Conservation (phyloP, 2,329 filamentous ascomycete species). For the Colletotrichum tabaci region DNA sequence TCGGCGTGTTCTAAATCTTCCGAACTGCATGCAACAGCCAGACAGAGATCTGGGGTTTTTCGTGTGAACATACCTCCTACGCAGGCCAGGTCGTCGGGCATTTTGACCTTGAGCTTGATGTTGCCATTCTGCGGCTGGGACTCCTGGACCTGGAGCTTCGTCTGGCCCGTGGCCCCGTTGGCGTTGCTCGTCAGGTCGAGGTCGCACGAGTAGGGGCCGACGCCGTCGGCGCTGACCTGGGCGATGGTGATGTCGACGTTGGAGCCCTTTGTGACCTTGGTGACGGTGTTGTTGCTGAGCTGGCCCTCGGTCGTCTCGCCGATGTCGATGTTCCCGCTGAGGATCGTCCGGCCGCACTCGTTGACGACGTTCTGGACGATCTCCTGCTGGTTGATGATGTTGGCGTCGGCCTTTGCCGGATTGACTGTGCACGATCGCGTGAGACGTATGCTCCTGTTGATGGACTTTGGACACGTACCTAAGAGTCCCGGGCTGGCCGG, state of each 20-base stretch:
- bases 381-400: conserved; percentile 73
- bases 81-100: conserved; percentile 66
- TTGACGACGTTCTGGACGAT: conserved; percentile 67
- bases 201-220: conserved; percentile 69
- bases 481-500: conserved; percentile 64
- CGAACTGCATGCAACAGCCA: too few relatives aligned
- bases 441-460: conserved; percentile 63
- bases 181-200: conserved; percentile 64
- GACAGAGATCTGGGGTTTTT: too few relatives aligned
- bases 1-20: not conserved
- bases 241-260: conserved; percentile 64
- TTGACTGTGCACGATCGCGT: conserved; percentile 73
- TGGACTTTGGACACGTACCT: conserved; percentile 54
- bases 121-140: conserved; percentile 68
- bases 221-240: conserved; percentile 68
- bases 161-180: conserved; percentile 61
- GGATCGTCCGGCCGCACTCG: conserved; percentile 74
- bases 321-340: conserved; percentile 74
- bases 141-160: conserved; percentile 66
- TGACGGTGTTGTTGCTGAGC: conserved; percentile 61
- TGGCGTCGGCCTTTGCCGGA: conserved; percentile 76
- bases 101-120: conserved; percentile 70
- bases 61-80: conserved; percentile 58
- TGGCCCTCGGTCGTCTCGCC: conserved; percentile 68
- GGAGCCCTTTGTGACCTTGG: conserved; percentile 63